Conservation (phyloP, 805 yeast species). For the Lachancea dasiensis region DNA sequence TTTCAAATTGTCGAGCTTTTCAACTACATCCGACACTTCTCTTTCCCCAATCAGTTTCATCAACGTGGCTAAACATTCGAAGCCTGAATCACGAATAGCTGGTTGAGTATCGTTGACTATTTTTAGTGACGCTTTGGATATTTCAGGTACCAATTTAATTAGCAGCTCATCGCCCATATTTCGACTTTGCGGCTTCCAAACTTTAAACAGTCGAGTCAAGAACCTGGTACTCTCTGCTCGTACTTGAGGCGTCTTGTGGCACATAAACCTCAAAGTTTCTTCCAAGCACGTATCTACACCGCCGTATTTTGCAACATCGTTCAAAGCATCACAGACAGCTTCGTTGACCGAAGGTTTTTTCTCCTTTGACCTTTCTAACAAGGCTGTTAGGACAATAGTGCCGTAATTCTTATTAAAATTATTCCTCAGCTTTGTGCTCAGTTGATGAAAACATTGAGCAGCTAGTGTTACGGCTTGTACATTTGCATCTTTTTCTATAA, state of each 20-base stretch:
- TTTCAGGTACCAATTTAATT: constrained; percentile 21
- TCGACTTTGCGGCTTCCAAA: constrained; percentile 10
- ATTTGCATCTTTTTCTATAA: constrained; percentile 77
- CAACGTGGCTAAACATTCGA: constrained; percentile 71
- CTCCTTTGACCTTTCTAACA: constrained; percentile 82
- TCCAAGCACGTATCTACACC: constrained; percentile 50
- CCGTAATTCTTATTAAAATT: constrained; percentile 47
- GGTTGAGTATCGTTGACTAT: constrained; percentile 79
- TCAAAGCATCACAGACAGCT: constrained; percentile 60
- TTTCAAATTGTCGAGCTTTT: constrained; percentile 71
- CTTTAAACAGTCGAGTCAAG: constrained; percentile 55
- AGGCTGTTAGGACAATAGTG: constrained; percentile 46
- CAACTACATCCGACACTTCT: constrained; percentile 48
- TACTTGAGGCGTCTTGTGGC: constrained; percentile 78
- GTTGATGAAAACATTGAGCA: constrained; percentile 52
- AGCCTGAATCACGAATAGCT: constrained; percentile 71
- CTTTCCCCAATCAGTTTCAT: constrained; percentile 80
- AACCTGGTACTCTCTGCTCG: constrained; percentile 64
- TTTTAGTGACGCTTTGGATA: constrained; percentile 52
- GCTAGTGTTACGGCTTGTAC: constrained; percentile 79
- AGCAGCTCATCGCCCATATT: constrained; percentile 8
- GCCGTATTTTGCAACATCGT: constrained; percentile 53
- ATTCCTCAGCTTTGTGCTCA: constrained; percentile 60
- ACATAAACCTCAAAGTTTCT: constrained; percentile 51
- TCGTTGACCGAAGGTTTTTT: constrained; percentile 74